Base-by-base conservation (phyloP, 495 filamentous ascomycete species). In the Pseudotulostoma volvatum region DNA sequence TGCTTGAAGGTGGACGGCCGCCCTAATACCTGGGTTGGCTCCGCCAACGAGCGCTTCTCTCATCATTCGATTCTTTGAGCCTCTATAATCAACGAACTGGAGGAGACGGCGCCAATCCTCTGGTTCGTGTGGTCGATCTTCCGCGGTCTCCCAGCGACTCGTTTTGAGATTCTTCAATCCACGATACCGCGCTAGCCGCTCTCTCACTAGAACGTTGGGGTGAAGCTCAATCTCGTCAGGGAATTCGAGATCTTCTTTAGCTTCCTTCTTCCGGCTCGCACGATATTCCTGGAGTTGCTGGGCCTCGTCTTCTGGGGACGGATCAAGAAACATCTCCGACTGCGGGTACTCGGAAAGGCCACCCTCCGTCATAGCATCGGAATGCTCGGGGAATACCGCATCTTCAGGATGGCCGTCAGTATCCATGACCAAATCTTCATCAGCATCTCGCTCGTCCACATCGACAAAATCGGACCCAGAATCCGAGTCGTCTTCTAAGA, bases 181-280 rank as follows among this genome's bases (percentile, higher is more conserved):
- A 51, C 90, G 63, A 59, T 92, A 97, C 36, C 81, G 71, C 9
- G 79, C 71, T 34, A 96, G 61, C 2, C 90, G 71, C 57, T 97
- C 90, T 31, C 84, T 64, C 2, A 87, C 90, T 31, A 82, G 66
- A 1, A 87, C 84, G 36, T 87, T 76, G 0, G 92, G 90, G 46
- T 79, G 83, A 31, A 97, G 67, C 55, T 97, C 90, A 48, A 96
- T 87, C 56, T 97, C 90, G 43, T 97, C 90, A 3, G 90, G 90
- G 60, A 96, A 97, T 47, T 95, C 88, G 13, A 79, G 70, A 52
- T 97, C 87, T 16, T 96, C 87, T 38, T 82, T 66, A 15, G 76
- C 84, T 46, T 94, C 85, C 17, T 71, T 74, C 19, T 71, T 68
- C 40, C 86, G 82, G 37, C 71, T 77, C 19, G 69, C 64, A 9